Evolutionary conservation across 495 filamentous ascomycete species (phyloP), one percentile per base, ranked within the genome.

Genomic region (Lasiosphaeris hirsuta): DNA sequence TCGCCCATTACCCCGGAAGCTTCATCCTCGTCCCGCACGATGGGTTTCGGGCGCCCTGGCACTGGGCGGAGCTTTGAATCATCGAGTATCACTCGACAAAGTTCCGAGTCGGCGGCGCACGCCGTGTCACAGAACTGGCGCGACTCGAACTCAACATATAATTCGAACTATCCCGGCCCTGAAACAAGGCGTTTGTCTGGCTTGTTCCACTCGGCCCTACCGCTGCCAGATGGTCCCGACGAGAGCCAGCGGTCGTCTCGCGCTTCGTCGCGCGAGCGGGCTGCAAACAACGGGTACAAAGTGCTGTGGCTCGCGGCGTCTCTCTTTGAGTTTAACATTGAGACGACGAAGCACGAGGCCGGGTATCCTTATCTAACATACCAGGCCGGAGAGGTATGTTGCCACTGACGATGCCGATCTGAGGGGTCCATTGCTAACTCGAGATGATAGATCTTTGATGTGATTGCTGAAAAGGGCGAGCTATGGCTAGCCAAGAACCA

Each of bases 401-500:
- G 9, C 35, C 10, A 36, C 14, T 51, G n/a, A 10, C 10, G 30
- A 8, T 9, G 15, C 5, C 30, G 37, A 36, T 41, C 14, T 40
- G 2, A 9, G 34, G n/a, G n/a, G 0, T 19, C 37, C 14, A 3
- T 4, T 44, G 7, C 56, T 55, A 39, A 46, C 19, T 30, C 23
- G 23, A 30, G 49, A 8, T 18, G 7, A 9, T 36, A 85, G 79
- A 88, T 93, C 57, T 94, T 92, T 66, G 89, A 95, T 73, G 86
- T 92, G 54, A 89, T 97, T 62, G 94, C 85, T 51, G 90, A 96
- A 67, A 97, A 97, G 69, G 94, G 94, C 50, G 94, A 97, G 75
- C 85, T 97, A 13, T 98, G 94, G 95, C 85, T 98, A 34, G 94
- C 94, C 7, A 89, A 87, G 67, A 98, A 98, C 66, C 94, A 98